Percentiles rank a stretch among this genome's conserved stretches.
These are phyloP conservation scores for Cucumis hystrix DNA, from an alignment of 306 rosid species.

Conservation along the genomic window DNA sequence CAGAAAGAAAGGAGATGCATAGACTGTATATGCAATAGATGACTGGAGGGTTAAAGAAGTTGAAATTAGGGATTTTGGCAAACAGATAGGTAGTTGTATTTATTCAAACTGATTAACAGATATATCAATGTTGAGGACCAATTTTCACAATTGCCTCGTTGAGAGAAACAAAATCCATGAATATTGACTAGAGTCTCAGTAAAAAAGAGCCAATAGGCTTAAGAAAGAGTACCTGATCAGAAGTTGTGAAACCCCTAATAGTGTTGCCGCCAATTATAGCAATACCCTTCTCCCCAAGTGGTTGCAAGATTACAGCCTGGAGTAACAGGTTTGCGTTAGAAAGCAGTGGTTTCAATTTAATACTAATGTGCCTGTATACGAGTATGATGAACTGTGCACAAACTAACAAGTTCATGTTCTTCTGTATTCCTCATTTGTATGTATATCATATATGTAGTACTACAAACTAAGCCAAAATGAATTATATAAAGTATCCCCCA, in stretches of 20 bases:
- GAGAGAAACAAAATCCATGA: background rate
- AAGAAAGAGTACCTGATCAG: constrained; percentile 52
- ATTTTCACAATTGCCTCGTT: background rate
- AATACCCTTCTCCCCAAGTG: constrained; percentile 86
- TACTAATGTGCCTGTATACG: background rate
- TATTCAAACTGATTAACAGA: background rate
- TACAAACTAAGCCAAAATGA: background rate
- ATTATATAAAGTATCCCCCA: background rate
- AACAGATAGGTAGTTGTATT: background rate
- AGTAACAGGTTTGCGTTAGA: constrained; percentile 11
- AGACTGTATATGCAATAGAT: background rate
- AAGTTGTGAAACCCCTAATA: constrained; percentile 71
- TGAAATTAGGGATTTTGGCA: background rate
- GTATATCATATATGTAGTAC: background rate
- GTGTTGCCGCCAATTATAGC: constrained; percentile 86
- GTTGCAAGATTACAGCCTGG: constrained; percentile 91
- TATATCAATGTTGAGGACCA: background rate
- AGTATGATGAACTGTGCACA: background rate
- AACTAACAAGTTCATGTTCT: background rate
- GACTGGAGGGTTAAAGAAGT: background rate
- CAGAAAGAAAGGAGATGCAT: background rate
- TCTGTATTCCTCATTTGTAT: background rate
- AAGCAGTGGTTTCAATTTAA: background rate
- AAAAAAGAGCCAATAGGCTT: background rate
- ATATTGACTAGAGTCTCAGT: background rate